Conservation (phyloP, 768 basidiomycete species). For the Tylopilus plumbeoviolaceoides region DNA sequence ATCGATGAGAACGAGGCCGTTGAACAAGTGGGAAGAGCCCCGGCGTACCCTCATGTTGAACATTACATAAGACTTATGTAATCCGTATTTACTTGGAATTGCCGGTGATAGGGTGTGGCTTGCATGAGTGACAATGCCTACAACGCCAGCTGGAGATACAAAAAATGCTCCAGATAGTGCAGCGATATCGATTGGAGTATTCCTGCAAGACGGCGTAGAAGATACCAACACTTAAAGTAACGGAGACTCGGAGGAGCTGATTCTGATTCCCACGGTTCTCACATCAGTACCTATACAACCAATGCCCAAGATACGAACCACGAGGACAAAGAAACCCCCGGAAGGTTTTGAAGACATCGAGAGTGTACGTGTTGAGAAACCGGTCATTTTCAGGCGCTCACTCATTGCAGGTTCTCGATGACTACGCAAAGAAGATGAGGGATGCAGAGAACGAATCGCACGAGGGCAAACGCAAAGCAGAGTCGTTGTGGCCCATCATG, state of each 20-base stretch:
- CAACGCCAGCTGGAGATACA: neutral
- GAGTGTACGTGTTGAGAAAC: slow-evolving; percentile 40
- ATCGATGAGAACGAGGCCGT: too few species aligned
- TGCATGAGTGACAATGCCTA: neutral
- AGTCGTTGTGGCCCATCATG: slow-evolving; percentile 97
- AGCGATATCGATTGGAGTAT: too few species aligned
- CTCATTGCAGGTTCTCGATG: slow-evolving; percentile 76
- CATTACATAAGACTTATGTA: slow-evolving; percentile 19
- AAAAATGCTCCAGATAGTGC: neutral
- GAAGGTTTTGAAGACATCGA: slow-evolving; percentile 97
- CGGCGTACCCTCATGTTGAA: slow-evolving; percentile 12
- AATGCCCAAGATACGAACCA: slow-evolving; percentile 94
- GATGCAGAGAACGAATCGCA: slow-evolving; percentile 99
- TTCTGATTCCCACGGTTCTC: slow-evolving; percentile 21
- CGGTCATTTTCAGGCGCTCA: slow-evolving; percentile 4
- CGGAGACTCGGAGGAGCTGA: neutral
- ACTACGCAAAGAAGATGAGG: slow-evolving; percentile 98
- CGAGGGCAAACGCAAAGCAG: slow-evolving; percentile 94
- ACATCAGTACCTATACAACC: neutral
- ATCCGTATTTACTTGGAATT: neutral
- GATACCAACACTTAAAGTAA: too few species aligned
- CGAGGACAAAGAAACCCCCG: slow-evolving; percentile 89
- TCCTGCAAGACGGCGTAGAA: too few species aligned
- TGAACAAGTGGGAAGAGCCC: too few species aligned
- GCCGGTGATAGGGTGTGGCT: neutral